These are phyloP conservation scores for Synchytrium microbalum DNA, from an alignment of 371 early-diverging fungal species.

Conservation along the genomic window DNA sequence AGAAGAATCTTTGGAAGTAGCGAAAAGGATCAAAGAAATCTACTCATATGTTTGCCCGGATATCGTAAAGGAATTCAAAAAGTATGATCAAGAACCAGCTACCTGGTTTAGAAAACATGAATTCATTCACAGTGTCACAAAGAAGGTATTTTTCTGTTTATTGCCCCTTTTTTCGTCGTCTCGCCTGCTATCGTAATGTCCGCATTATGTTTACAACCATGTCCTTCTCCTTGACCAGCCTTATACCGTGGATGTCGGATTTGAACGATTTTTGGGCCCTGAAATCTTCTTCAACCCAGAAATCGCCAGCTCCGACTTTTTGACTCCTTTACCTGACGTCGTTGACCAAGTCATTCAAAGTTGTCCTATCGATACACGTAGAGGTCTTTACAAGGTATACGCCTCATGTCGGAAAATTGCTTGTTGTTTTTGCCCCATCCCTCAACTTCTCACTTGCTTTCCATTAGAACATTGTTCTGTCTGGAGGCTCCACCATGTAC, in stretches of 20 bases:
- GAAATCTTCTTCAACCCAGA: constrained; percentile 98
- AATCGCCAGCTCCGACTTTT: constrained; percentile 90
- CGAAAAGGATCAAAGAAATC: constrained; percentile 90
- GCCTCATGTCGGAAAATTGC: no score
- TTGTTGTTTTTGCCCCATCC: constrained; percentile 1
- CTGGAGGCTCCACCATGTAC: constrained; percentile 97
- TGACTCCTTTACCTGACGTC: constrained; percentile 90
- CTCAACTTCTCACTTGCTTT: not conserved
- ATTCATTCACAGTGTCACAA: constrained; percentile 74
- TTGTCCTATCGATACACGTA: constrained; percentile 92
- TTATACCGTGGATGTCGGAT: constrained; percentile 91
- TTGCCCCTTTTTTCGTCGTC: not conserved
- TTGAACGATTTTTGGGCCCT: constrained; percentile 95
- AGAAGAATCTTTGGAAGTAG: constrained; percentile 89
- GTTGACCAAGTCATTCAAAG: constrained; percentile 93
- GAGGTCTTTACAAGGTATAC: constrained; percentile 86
- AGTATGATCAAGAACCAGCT: constrained; percentile 81
- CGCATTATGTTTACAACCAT: not conserved
- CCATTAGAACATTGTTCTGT: constrained; percentile 93
- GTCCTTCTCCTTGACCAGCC: constrained; percentile 36
- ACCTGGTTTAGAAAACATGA: constrained; percentile 82
- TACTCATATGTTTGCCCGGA: constrained; percentile 94
- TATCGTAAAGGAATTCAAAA: constrained; percentile 92
- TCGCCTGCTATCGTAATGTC: not conserved
- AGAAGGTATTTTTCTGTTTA: constrained; percentile 48